These are phyloP conservation scores for Auriscalpium orientale DNA, from an alignment of 768 basidiomycete genomes.

Conservation along the genomic window DNA sequence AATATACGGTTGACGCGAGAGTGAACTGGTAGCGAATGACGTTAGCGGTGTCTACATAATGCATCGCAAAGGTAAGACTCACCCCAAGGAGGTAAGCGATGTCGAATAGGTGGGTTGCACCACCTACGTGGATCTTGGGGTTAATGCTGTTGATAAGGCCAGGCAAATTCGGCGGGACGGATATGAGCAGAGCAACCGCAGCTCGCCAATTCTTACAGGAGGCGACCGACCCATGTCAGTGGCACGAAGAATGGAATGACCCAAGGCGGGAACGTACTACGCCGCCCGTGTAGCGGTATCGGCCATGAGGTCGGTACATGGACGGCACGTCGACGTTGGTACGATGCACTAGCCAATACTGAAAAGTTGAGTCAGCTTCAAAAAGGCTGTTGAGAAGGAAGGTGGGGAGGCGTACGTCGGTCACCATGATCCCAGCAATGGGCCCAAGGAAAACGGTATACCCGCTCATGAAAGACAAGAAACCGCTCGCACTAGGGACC, in stretches of 20 bases:
- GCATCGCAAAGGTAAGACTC: neutral
- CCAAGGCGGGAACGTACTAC: slow-evolving; percentile 39
- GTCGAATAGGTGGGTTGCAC: slow-evolving; percentile 50
- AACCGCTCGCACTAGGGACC: slow-evolving; percentile 44
- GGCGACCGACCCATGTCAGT: neutral
- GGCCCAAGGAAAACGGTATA: slow-evolving; percentile 86
- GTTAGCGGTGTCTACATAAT: neutral
- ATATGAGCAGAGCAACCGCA: slow-evolving; percentile 53
- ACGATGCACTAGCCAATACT: slow-evolving; percentile 76
- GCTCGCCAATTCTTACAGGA: slow-evolving; percentile 78
- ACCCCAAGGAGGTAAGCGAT: slow-evolving; percentile 76
- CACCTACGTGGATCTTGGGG: slow-evolving; percentile 51
- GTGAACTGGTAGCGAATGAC: slow-evolving; percentile 2
- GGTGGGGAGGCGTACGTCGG: slow-evolving; percentile 34
- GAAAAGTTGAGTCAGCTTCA: neutral
- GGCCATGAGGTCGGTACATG: slow-evolving; percentile 74
- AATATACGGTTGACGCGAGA: slow-evolving; percentile 9
- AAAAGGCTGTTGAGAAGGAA: neutral
- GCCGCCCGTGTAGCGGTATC: slow-evolving; percentile 70
- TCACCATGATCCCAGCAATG: slow-evolving; percentile 68
- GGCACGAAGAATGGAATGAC: neutral
- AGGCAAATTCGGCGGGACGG: slow-evolving; percentile 66
- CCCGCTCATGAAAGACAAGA: slow-evolving; percentile 72
- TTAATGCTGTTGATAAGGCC: slow-evolving; percentile 76
- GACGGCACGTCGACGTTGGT: slow-evolving; percentile 73